Conservation (phyloP, 2,329 filamentous ascomycete genomes). For the Daldinia sp. region DNA sequence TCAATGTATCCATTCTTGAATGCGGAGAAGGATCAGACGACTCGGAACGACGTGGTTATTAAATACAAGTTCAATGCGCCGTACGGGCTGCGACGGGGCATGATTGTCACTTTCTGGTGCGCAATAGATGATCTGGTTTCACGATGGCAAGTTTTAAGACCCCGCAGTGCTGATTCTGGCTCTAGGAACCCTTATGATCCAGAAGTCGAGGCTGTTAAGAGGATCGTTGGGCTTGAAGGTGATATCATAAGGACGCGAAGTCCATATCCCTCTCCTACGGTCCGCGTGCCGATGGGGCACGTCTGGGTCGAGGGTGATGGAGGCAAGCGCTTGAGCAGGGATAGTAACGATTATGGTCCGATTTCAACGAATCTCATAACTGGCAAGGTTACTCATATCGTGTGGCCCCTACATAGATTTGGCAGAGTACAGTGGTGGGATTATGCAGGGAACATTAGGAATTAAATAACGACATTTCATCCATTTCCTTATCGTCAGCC, state of each 20-base stretch:
- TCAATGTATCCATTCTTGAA: conserved; percentile 87
- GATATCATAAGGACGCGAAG: conserved; percentile 77
- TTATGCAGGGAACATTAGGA: conserved; percentile 52
- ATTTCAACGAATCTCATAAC: conserved; percentile 80
- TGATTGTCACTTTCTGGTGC: conserved; percentile 79
- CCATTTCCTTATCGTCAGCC: neutral
- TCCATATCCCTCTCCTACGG: conserved; percentile 67
- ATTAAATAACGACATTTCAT: conserved; percentile 20
- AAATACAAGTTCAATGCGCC: conserved; percentile 70
- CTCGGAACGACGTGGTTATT: conserved; percentile 66
- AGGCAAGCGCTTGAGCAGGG: conserved; percentile 73
- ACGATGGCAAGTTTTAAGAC: neutral
- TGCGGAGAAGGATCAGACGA: conserved; percentile 69
- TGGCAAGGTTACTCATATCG: conserved; percentile 77
- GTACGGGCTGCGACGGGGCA: conserved; percentile 73
- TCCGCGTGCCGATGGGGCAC: conserved; percentile 83
- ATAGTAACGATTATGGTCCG: conserved; percentile 93
- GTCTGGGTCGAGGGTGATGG: conserved; percentile 97
- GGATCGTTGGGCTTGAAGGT: conserved; percentile 83
- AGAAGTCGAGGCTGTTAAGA: conserved; percentile 79
- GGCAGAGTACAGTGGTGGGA: conserved; percentile 71
- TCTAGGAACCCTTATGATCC: conserved; percentile 77
- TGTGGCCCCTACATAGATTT: conserved; percentile 75
- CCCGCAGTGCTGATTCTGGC: conserved; percentile 24
- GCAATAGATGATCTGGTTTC: conserved; percentile 43